Base-by-base conservation (phyloP, 2,329 filamentous ascomycete genomes). In the Trichoderma sp. region DNA sequence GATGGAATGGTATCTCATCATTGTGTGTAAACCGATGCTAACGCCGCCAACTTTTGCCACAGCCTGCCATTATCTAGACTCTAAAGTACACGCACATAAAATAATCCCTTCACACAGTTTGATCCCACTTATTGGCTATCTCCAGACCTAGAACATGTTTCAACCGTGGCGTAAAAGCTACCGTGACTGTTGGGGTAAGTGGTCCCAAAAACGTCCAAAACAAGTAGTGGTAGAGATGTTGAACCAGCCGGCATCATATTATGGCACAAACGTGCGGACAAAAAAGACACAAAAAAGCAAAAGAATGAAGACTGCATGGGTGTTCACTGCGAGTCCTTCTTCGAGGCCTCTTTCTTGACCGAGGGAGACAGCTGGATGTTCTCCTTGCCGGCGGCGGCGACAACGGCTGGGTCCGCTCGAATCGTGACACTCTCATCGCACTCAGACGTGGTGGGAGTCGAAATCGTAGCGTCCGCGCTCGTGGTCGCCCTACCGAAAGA, bases 371-470 rank as follows among this genome's bases (percentile, higher is more conserved):
- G 85, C 74, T 84, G 81, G 74, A 83, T 82, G 77, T 83, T 85
- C 74, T 82, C 82, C 70, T 82, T 77, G 72, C 71, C 72, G 72
- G 70, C 73, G 64, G 73, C 80, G 58, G 81, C 83, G 69, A 82
- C 83, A 70, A 82, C 80, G 66, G 82, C 83, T 70, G 83, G 83
- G 73, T 88, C 86, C 62, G 86, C 83, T 73, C 85, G 84, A 75
- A 89, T 84, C n/a, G 87, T 88, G 71, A 85, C 83, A 73, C 84
- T 85, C 76, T 89, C 87, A 74, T 87, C 86, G 72, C 81, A 85
- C 74, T 87, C 85, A 61, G 85, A 87, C 70, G 84, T 80, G 61
- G 81, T 80, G 70, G 83, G 81, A 70, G 80, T 81, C 47, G 78
- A 77, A 77, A 81, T 79, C 70, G 80, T 79, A 70, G 81, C 82